Evolutionary conservation across 495 filamentous ascomycete genomes (phyloP), one percentile per base, ranked within the genome.

Genomic region (Xylaria grammica): DNA sequence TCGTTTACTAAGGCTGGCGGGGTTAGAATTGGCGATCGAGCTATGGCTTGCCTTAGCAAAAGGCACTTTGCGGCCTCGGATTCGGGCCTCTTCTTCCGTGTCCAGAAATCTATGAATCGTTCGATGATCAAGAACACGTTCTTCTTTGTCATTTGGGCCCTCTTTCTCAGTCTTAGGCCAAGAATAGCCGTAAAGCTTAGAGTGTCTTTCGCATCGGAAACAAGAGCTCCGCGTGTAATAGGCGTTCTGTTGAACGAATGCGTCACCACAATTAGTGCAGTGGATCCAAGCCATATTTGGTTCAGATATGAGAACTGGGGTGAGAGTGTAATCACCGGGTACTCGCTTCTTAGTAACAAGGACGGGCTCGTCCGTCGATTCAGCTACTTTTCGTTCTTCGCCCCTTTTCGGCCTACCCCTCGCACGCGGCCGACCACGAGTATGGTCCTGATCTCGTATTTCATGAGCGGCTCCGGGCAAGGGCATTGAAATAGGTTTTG

Each of bases 121-220:
- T 26, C 91, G 78, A 65, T 93, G 90, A 65, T 94, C 91, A 68
- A 92, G 81, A 7, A 93, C 75, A 1, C 91, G 81, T 59, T 91
- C 89, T 70, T 96, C 93, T 24, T 84, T 86, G 70, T 98, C 95
- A 11, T 79, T 63, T 19, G 84, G 84, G 0, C 90, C 90, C 62
- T 88, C 84, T 22, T 81, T 87, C 38, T 96, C 90, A 1, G 96
- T 98, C 77, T 98, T 96, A 19, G 95, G 95, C 96, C 96, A 99
- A 55, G 87, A 84, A 69, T 90, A 96, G 0, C 96, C 96, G 73
- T 97, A 99, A 1, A 99, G 81, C 75, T 96, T 98, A 27, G 91
- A 94, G 69, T 99, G 95, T 0, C 96, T 85, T 79, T 98, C 96
- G 76, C 95, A 99, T 19, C 96, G 86, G 10, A 90, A 92, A 72